phyloP scores from a whole-genome alignment of 2,329 filamentous ascomycete species.

The Rhinocladiella mackenziei region DNA sequence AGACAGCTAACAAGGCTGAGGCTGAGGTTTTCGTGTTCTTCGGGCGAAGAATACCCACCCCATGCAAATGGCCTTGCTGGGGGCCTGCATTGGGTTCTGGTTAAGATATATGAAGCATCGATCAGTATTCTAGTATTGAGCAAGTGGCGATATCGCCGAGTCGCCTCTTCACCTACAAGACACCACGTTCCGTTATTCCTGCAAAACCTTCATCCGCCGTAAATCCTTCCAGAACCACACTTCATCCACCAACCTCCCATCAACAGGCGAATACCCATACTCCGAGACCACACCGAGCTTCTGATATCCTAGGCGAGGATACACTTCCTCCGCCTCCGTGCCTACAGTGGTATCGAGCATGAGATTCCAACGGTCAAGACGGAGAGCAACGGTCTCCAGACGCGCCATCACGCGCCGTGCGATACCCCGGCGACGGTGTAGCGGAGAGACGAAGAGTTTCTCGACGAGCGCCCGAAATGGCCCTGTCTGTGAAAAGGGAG shows the following conservation, averaged over 20 bases:
- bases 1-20: too few relatives aligned
- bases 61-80: too few relatives aligned
- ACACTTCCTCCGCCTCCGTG: slow-evolving; percentile 52
- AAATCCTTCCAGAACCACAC: slow-evolving; percentile 30
- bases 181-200: background rate
- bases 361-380: slow-evolving; percentile 50
- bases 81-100: too few relatives aligned
- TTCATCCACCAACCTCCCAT: slow-evolving; percentile 45
- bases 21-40: too few relatives aligned
- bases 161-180: background rate
- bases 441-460: slow-evolving; percentile 55
- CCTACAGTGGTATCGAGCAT: slow-evolving; percentile 53
- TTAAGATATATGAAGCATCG: too few relatives aligned
- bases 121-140: too few relatives aligned
- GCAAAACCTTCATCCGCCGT: slow-evolving; percentile 16
- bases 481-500: slow-evolving; percentile 54
- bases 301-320: slow-evolving; percentile 54
- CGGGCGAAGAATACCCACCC: too few relatives aligned
- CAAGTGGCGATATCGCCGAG: too few relatives aligned
- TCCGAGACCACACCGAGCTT: slow-evolving; percentile 54
- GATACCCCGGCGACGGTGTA: slow-evolving; percentile 50
- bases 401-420: slow-evolving; percentile 50
- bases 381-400: slow-evolving; percentile 54
- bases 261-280: slow-evolving; percentile 51
- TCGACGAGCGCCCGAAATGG: slow-evolving; percentile 54